Evolutionary conservation across 805 yeast species (phyloP), one percentile per base, ranked within the genome.

Genomic region (Martiniozyma abietophila): DNA sequence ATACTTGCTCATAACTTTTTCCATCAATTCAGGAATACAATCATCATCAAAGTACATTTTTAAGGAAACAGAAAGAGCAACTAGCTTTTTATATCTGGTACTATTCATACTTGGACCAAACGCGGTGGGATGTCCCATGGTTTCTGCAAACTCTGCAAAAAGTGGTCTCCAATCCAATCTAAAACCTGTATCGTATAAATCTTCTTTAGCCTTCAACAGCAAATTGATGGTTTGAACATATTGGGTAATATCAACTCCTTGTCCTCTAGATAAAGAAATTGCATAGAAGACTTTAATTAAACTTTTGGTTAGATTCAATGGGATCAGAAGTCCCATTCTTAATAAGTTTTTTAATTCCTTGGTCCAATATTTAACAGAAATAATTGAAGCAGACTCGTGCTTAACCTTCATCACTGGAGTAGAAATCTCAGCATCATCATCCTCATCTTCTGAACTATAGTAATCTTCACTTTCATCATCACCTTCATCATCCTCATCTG

Each of bases 291-390:
- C 81, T 36, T 64, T 63, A 1, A 84, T 75, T 27, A 89, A 63
- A 1, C 71, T 60, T 16, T 75, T 65, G 35, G 86, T 68, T 30
- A 77, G 56, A 2, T 64, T 44, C 9, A 84, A 46, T 0, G 98
- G 96, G 61, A 89, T 67, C 34, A 80, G 80, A 47, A 80, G 75
- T 47, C 83, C 82, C 74, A 80, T 77, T 46, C 71, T 71, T 35
- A 85, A 54, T 71, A 95, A 80, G 26, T 80, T 77, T 32, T 74
- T 69, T 42, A 89, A 65, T 53, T 86, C 96, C 35, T 80, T 76
- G 0, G 96, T 80, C 95, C 96, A 88, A 39, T 80, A 82, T 34
- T 78, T 69, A 6, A 85, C 79, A 29, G 77, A 69, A 6, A 81
- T 75, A 6, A 83, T 78, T 0, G 92, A 74, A 0, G 92, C 80